Conservation (phyloP, 805 yeast species). For the Nakazawaea ernobii region DNA sequence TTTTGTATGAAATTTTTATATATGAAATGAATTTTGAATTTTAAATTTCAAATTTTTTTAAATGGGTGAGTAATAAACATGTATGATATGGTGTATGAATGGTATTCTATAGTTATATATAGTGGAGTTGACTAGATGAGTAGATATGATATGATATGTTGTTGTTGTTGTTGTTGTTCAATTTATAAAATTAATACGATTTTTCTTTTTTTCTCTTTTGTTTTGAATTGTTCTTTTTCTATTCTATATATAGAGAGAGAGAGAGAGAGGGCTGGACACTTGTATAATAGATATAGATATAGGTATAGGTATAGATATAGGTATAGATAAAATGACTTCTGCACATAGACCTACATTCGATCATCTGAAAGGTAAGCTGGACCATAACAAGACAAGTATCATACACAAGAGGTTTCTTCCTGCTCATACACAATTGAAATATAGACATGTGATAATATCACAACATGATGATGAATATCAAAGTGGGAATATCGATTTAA, state of each 20-base stretch:
- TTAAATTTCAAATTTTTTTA: too few relatives aligned
- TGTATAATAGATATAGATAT: too few relatives aligned
- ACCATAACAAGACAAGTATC: conserved; percentile 36
- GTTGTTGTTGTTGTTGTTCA: not conserved
- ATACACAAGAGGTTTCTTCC: conserved; percentile 50
- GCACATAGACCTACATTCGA: conserved; percentile 69
- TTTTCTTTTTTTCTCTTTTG: not conserved
- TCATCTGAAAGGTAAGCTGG: conserved; percentile 50
- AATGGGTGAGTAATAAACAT: too few relatives aligned
- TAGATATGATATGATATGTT: not conserved
- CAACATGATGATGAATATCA: conserved; percentile 36
- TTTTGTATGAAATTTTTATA: not conserved
- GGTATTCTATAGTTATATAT: too few relatives aligned
- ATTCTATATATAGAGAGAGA: too few relatives aligned
- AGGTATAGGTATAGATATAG: too few relatives aligned
- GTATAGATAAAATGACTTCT: conserved; percentile 40
- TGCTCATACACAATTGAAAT: conserved; percentile 49
- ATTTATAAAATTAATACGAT: not conserved
- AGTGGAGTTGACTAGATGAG: not conserved
- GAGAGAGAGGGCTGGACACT: too few relatives aligned
- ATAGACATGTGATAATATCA: conserved; percentile 28
- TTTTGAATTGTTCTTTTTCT: too few relatives aligned
- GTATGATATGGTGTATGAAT: too few relatives aligned
- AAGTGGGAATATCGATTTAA: conserved; percentile 6
- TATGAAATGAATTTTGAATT: not conserved